Evolutionary conservation across 139 green algal genomes (phyloP).

Genomic region (Chloropicon primus): DNA sequence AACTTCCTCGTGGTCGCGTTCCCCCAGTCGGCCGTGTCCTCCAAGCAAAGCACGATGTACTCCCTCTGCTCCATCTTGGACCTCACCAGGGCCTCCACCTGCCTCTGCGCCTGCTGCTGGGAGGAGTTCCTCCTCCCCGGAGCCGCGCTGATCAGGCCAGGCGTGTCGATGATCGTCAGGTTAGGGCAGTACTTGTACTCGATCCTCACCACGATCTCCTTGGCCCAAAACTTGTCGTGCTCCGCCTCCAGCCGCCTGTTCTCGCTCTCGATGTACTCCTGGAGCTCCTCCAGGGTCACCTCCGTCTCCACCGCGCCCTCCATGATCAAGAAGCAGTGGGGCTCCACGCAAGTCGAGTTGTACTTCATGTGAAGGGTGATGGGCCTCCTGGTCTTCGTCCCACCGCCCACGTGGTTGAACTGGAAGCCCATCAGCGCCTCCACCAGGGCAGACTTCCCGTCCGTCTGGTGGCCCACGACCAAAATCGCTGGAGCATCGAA

Average conservation of each 20-base stretch:
- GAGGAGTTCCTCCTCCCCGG: constrained; percentile 44
- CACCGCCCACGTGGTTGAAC: constrained; percentile 94
- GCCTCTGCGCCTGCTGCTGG: constrained; percentile 26
- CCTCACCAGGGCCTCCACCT: constrained; percentile 76
- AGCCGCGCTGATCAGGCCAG: constrained; percentile 81
- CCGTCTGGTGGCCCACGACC: constrained; percentile 91
- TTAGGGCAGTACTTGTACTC: constrained; percentile 91
- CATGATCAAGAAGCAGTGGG: constrained; percentile 73
- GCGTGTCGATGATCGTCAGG: constrained; percentile 95
- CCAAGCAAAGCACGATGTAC: constrained; percentile 92
- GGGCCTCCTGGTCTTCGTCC: constrained; percentile 86
- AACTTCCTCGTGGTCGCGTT: constrained; percentile 82
- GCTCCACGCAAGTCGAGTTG: constrained; percentile 55
- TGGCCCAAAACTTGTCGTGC: constrained; percentile 65
- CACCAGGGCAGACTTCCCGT: constrained; percentile 88
- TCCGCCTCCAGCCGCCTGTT: constrained; percentile 58
- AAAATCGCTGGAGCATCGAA: constrained; percentile 92
- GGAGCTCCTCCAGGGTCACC: constrained; percentile 72
- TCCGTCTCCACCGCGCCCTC: constrained; percentile 67
- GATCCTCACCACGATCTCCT: constrained; percentile 89
- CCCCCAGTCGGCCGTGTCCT: constrained; percentile 86
- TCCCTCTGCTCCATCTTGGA: constrained; percentile 81
- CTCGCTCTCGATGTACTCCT: constrained; percentile 30
- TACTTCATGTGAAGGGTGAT: constrained; percentile 98
- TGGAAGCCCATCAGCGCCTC: constrained; percentile 96